Conservation (phyloP, 768 basidiomycete genomes). For the Coprinopsis sp. region DNA sequence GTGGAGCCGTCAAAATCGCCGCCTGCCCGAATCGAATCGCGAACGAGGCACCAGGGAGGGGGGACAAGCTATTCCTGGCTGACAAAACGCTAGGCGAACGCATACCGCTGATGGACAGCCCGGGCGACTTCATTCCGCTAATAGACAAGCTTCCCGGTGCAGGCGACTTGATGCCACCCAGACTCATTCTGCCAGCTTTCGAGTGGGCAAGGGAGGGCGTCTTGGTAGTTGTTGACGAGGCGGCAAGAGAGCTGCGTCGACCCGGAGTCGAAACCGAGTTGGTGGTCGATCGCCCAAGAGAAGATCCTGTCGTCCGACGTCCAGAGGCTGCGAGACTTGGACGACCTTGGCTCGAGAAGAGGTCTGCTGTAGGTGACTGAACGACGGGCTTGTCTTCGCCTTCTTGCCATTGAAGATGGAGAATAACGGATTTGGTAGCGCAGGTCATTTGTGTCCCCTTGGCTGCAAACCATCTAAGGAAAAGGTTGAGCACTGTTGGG, state of each 20-base stretch:
- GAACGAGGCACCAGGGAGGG: constrained; percentile 27
- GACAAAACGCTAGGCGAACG: no score
- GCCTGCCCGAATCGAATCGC: constrained; percentile 60
- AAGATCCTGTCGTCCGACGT: constrained; percentile 44
- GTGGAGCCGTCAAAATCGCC: constrained; percentile 77
- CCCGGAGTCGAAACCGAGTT: constrained; percentile 34
- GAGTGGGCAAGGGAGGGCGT: no score
- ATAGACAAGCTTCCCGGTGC: constrained; percentile 41
- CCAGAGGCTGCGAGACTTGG: constrained; percentile 27
- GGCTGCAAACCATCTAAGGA: constrained; percentile 76
- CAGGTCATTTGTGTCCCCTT: constrained; percentile 90
- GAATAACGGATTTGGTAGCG: constrained; percentile 81
- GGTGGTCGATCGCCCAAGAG: constrained; percentile 51
- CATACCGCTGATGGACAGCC: constrained; percentile 44
- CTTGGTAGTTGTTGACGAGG: constrained; percentile 20
- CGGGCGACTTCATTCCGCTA: constrained; percentile 38
- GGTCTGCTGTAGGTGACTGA: constrained; percentile 16
- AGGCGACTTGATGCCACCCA: no score
- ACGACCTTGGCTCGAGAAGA: constrained; percentile 23
- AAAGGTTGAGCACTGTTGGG: constrained; percentile 6
- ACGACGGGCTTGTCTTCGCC: constrained; percentile 34
- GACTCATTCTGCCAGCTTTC: no score
- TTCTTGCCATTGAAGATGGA: constrained; percentile 86
- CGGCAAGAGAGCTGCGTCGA: constrained; percentile 33
- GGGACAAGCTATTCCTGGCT: constrained; percentile 38